These are phyloP conservation scores for Boletus rubroflammeus DNA, from an alignment of 768 basidiomycete genomes.

Conservation along the genomic window DNA sequence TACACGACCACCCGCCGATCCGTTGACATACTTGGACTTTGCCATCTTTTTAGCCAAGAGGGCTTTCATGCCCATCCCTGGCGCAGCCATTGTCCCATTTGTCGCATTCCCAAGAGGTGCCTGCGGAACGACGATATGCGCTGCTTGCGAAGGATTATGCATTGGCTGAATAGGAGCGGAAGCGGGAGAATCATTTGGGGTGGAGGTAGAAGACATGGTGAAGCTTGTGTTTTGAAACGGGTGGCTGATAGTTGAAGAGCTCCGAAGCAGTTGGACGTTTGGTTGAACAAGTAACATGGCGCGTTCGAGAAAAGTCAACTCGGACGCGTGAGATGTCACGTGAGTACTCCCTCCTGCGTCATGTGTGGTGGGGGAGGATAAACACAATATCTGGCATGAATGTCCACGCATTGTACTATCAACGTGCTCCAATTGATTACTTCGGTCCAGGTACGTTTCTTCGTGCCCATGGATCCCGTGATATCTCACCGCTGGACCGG, in stretches of 20 bases:
- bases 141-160: conserved; percentile 81
- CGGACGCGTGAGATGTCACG: conserved; percentile 28
- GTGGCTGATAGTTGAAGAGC: not conserved
- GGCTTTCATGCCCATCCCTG: conserved; percentile 85
- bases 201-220: conserved; percentile 53
- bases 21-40: conserved; percentile 67
- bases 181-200: conserved; percentile 65
- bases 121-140: conserved; percentile 72
- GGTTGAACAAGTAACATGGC: conserved; percentile 3
- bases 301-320: conserved; percentile 24
- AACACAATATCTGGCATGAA: too few species aligned
- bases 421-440: not conserved
- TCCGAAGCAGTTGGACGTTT: conserved; percentile 1
- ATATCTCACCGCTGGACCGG: too few species aligned
- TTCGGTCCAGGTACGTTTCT: not conserved
- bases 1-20: not conserved
- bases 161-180: conserved; percentile 70
- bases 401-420: too few species aligned
- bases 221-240: not conserved
- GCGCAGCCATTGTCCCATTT: conserved; percentile 49
- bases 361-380: too few species aligned
- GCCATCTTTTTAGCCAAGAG: conserved; percentile 92
- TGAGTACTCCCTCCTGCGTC: conserved; percentile 8
- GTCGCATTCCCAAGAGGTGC: conserved; percentile 72
- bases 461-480: too few species aligned